phyloP scores from a whole-genome alignment of 139 green algal genomes.

The Coelastrella sp. region DNA sequence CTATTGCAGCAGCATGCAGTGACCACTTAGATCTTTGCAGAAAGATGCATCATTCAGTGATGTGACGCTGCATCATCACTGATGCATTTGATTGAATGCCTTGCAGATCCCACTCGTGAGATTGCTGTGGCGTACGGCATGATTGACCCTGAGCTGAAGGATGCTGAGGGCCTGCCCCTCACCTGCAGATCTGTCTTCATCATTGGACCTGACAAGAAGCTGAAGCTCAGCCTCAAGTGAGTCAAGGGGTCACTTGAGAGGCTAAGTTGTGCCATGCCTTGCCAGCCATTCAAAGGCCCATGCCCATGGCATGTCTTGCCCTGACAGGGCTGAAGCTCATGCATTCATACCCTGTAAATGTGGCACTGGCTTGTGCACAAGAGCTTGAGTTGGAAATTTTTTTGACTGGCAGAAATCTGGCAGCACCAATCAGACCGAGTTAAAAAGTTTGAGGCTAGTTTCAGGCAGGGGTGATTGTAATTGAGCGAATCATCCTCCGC shows the following conservation, averaged over 20 bases:
- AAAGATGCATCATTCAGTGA: not conserved
- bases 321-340: too few relatives aligned
- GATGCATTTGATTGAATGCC: not conserved
- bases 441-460: too few relatives aligned
- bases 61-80: not conserved
- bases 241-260: not conserved
- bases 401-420: too few relatives aligned
- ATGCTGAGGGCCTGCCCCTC: slow-evolving; percentile 63
- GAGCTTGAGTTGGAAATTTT: too few relatives aligned
- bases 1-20: not conserved
- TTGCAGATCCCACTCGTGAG: slow-evolving; percentile 6
- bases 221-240: slow-evolving; percentile 64
- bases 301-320: too few relatives aligned
- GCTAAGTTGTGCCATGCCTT: too few relatives aligned
- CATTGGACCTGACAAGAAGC: slow-evolving; percentile 74
- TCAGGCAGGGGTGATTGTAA: too few relatives aligned
- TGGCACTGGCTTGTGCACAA: too few relatives aligned
- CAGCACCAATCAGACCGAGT: too few relatives aligned
- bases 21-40: not conserved
- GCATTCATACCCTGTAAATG: too few relatives aligned
- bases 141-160: slow-evolving; percentile 67
- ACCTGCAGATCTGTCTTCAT: slow-evolving; percentile 72
- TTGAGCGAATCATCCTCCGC: too few relatives aligned
- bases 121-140: slow-evolving; percentile 49
- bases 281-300: too few relatives aligned